Conservation (phyloP, 2,329 filamentous ascomycete species). For the Calonectria pauciramosa region DNA sequence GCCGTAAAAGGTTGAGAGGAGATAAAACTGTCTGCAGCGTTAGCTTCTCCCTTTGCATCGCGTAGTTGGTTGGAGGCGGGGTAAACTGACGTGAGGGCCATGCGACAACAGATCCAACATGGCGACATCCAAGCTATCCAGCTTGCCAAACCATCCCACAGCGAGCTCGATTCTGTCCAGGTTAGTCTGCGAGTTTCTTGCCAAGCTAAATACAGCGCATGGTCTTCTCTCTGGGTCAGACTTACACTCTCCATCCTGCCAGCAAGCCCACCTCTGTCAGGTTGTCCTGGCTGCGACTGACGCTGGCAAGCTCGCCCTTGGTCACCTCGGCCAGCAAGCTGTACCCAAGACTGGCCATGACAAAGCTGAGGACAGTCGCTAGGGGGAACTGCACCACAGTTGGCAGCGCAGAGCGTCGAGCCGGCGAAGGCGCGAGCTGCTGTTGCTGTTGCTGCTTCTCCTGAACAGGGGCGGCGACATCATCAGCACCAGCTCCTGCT, state of each 20-base stretch:
- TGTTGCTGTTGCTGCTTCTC: neutral
- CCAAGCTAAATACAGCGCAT: neutral
- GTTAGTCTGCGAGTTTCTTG: conserved; percentile 15
- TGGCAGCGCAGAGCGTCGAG: conserved; percentile 55
- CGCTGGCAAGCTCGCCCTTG: conserved; percentile 74
- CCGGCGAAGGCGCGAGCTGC: neutral
- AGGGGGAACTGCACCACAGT: conserved; percentile 65
- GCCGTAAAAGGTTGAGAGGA: conserved; percentile 83
- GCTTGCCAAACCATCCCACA: conserved; percentile 79
- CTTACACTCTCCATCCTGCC: conserved; percentile 69
- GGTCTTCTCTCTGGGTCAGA: conserved; percentile 36
- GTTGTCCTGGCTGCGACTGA: conserved; percentile 75
- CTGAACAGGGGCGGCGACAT: neutral
- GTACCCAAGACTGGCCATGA: conserved; percentile 75
- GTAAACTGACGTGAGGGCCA: conserved; percentile 74
- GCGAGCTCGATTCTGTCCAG: conserved; percentile 73
- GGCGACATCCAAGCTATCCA: conserved; percentile 80
- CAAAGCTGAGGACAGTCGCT: conserved; percentile 68
- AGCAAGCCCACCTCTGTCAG: conserved; percentile 72
- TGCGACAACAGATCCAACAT: conserved; percentile 78
- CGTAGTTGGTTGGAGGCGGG: conserved; percentile 7
- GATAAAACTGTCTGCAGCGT: conserved; percentile 69
- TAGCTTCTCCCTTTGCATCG: conserved; percentile 17
- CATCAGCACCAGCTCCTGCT: neutral
- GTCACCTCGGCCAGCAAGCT: conserved; percentile 72